phyloP scores from a whole-genome alignment of 768 basidiomycete genomes.

The Lactarius deliciosus region DNA sequence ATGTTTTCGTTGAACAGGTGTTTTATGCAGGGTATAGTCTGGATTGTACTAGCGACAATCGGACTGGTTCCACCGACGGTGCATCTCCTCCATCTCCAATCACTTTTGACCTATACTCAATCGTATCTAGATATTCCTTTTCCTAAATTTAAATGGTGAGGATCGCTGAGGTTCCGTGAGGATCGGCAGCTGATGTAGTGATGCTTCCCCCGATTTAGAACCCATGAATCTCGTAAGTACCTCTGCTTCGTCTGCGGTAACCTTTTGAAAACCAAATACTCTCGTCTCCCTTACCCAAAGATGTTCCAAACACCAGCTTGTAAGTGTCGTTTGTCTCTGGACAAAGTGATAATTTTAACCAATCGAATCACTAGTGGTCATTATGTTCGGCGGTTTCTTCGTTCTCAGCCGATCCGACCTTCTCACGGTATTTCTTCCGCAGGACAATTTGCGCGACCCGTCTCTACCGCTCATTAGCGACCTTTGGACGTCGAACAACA shows the following conservation, averaged over 20 bases:
- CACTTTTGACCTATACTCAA: neutral
- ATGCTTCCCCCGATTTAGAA: neutral
- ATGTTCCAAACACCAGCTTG: constrained; percentile 14
- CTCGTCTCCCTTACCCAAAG: neutral
- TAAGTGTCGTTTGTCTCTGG: neutral
- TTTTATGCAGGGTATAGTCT: constrained; percentile 2
- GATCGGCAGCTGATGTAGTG: neutral
- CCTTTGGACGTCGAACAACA: neutral
- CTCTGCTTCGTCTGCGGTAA: neutral
- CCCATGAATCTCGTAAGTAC: constrained; percentile 10
- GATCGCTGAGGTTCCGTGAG: neutral
- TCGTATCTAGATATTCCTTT: constrained; percentile 5
- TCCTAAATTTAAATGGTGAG: constrained; percentile 20
- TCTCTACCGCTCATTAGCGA: constrained; percentile 2
- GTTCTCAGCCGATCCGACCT: neutral
- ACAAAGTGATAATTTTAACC: neutral
- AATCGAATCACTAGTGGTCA: neutral
- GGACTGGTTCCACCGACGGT: constrained; percentile 13
- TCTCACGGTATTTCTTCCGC: neutral
- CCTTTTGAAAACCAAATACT: neutral
- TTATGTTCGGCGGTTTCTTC: neutral
- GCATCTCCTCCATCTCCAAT: neutral
- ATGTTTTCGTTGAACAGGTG: neutral
- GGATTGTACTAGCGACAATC: constrained; percentile 7
- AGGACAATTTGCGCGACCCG: constrained; percentile 17